phyloP scores from a whole-genome alignment of 306 rosid genomes.

The Cicer yamashitae region DNA sequence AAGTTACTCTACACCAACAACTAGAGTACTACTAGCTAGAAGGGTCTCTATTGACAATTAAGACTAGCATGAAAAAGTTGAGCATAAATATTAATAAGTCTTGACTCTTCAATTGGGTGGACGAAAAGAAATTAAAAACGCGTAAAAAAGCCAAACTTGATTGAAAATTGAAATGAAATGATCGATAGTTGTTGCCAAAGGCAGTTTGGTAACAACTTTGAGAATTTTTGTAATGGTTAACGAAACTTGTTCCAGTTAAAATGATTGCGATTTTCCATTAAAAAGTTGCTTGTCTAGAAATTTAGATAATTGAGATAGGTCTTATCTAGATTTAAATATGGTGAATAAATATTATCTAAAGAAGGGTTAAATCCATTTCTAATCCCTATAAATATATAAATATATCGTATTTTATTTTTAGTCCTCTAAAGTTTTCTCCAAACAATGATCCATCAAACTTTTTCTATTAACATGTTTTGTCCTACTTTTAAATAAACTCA shows the following conservation, averaged over 20 bases:
- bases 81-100: conserved; percentile 26
- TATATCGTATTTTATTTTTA: too few relatives aligned
- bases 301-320: too few relatives aligned
- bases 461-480: too few relatives aligned
- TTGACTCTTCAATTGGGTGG: conserved; percentile 35
- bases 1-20: conserved; percentile 47
- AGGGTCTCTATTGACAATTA: conserved; percentile 47
- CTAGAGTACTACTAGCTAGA: not conserved
- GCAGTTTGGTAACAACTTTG: conserved; percentile 38
- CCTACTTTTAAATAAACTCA: too few relatives aligned
- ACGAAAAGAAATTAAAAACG: conserved; percentile 26
- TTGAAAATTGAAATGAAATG: conserved; percentile 17
- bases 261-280: conserved; percentile 24
- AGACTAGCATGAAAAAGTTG: conserved; percentile 59
- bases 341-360: not conserved
- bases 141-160: conserved; percentile 34
- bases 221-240: conserved; percentile 9
- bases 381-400: too few relatives aligned
- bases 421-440: too few relatives aligned
- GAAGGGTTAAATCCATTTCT: not conserved
- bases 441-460: too few relatives aligned
- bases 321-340: not conserved
- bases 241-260: not conserved
- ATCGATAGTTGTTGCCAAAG: conserved; percentile 40
- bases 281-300: not conserved